A percentile compares a stretch with the other conserved stretches of the same genome.
These are phyloP conservation scores for Pseudogymnoascus verrucosus DNA, from an alignment of 2,329 filamentous ascomycete genomes.

Conservation along the genomic window DNA sequence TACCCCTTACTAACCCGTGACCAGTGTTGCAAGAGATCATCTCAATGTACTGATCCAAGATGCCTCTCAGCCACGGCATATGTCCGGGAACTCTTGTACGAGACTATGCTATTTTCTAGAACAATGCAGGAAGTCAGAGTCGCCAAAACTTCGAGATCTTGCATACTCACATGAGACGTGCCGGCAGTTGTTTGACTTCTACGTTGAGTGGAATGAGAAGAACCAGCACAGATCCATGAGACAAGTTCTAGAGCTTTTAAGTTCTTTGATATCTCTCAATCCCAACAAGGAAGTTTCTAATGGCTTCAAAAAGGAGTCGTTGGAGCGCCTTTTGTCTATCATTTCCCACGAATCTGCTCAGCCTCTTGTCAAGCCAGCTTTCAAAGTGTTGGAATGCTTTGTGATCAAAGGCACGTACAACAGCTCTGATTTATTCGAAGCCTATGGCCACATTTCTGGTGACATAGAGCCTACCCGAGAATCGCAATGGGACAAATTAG, in stretches of 20 bases:
- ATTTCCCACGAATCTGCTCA: slow-evolving; percentile 53
- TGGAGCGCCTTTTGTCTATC: slow-evolving; percentile 48
- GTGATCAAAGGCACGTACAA: slow-evolving; percentile 46
- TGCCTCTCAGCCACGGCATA: slow-evolving; percentile 41
- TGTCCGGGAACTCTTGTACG: slow-evolving; percentile 49
- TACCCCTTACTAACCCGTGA: slow-evolving; percentile 2
- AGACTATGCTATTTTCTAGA: slow-evolving; percentile 57
- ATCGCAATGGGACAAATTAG: slow-evolving; percentile 43
- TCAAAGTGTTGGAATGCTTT: slow-evolving; percentile 60
- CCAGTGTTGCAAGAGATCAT: slow-evolving; percentile 15
- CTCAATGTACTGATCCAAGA: slow-evolving; percentile 20
- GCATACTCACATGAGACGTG: slow-evolving; percentile 44
- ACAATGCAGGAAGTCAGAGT: slow-evolving; percentile 45
- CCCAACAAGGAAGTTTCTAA: slow-evolving; percentile 35
- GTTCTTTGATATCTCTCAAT: slow-evolving; percentile 43
- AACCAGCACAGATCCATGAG: slow-evolving; percentile 58
- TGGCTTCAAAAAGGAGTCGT: slow-evolving; percentile 37
- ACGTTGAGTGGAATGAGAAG: slow-evolving; percentile 59
- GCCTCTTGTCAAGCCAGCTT: slow-evolving; percentile 59
- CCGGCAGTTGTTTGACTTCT: slow-evolving; percentile 50
- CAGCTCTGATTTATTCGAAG: slow-evolving; percentile 16
- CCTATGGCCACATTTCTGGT: slow-evolving; percentile 15
- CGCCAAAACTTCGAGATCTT: slow-evolving; percentile 37
- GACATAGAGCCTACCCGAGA: neutral
- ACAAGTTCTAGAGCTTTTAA: slow-evolving; percentile 51